Percentiles rank a stretch among this genome's conserved stretches.
Conservation (phyloP, 1,284 basidiomycete species). For the Wolfiporia cocos region DNA sequence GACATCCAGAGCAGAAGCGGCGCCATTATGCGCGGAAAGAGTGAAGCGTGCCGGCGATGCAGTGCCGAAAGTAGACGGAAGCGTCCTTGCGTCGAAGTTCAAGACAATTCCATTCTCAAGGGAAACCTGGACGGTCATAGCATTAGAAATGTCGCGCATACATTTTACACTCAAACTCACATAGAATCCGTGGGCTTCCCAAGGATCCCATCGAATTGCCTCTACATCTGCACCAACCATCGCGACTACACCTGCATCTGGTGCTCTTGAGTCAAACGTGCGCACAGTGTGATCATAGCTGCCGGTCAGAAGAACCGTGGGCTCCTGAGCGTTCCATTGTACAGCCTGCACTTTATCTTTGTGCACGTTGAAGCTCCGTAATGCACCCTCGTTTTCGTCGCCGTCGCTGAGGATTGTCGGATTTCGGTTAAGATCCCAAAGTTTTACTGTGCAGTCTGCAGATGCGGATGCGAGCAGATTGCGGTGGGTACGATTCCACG, state of each 20-base stretch:
- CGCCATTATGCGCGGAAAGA: slow-evolving; percentile 91
- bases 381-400: slow-evolving; percentile 50
- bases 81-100: slow-evolving; percentile 84
- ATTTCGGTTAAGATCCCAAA: slow-evolving; percentile 91
- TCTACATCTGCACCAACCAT: slow-evolving; percentile 89
- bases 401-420: slow-evolving; percentile 43
- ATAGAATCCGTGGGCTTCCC: slow-evolving; percentile 84
- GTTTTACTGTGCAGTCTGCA: slow-evolving; percentile 93
- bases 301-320: slow-evolving; percentile 87
- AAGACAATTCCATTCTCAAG: slow-evolving; percentile 91
- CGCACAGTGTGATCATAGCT: slow-evolving; percentile 92
- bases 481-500: slow-evolving; percentile 88
- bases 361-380: slow-evolving; percentile 86
- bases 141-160: slow-evolving; percentile 3
- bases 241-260: slow-evolving; percentile 73
- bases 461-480: slow-evolving; percentile 91
- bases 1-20: slow-evolving; percentile 87
- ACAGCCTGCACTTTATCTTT: slow-evolving; percentile 97
- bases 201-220: slow-evolving; percentile 93
- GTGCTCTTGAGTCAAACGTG: slow-evolving; percentile 88
- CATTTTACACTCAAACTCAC: slow-evolving; percentile 40
- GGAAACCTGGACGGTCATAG: slow-evolving; percentile 56
- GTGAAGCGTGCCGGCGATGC: slow-evolving; percentile 80
- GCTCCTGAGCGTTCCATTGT: slow-evolving; percentile 89
- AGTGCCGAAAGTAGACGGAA: slow-evolving; percentile 58